Evolutionary conservation across 805 yeast species (phyloP).

Genomic region (Candida silvicultrix): DNA sequence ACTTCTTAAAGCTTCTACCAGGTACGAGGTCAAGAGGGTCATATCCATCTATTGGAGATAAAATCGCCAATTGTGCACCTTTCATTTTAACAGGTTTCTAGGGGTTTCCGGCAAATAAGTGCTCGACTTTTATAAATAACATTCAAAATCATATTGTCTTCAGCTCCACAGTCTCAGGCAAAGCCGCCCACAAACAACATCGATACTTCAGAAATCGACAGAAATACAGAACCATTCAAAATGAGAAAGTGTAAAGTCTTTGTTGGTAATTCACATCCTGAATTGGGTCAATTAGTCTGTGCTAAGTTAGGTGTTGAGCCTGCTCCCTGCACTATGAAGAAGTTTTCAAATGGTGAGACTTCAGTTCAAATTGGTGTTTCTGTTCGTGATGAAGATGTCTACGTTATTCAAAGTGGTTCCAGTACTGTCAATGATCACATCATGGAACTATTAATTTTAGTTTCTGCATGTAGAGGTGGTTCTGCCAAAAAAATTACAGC

Average conservation of each 20-base stretch:
- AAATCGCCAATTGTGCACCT: not conserved
- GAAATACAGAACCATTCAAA: conserved; percentile 2
- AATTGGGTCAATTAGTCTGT: conserved; percentile 85
- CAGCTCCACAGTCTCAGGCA: conserved; percentile 3
- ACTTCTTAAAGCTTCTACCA: not conserved
- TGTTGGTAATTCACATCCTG: conserved; percentile 96
- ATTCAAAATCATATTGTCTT: conserved; percentile 4
- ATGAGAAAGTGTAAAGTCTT: conserved; percentile 98
- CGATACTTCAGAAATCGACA: not conserved
- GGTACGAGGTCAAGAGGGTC: not conserved
- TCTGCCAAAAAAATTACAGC: conserved; percentile 96
- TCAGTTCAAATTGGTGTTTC: conserved; percentile 92
- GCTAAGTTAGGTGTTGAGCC: conserved; percentile 87
- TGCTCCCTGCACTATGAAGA: conserved; percentile 86
- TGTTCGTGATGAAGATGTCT: conserved; percentile 95
- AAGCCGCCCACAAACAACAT: conserved; percentile 1
- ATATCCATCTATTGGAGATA: not conserved
- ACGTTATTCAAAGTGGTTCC: conserved; percentile 86
- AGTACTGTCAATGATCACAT: conserved; percentile 87
- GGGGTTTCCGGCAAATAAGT: not conserved
- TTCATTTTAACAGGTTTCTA: not conserved
- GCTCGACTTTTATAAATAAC: not conserved
- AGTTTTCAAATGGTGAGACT: conserved; percentile 96
- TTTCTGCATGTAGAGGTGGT: conserved; percentile 95
- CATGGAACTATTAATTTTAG: conserved; percentile 90